phyloP scores from a whole-genome alignment of 495 filamentous ascomycete species.

The Cladorrhinum samala region DNA sequence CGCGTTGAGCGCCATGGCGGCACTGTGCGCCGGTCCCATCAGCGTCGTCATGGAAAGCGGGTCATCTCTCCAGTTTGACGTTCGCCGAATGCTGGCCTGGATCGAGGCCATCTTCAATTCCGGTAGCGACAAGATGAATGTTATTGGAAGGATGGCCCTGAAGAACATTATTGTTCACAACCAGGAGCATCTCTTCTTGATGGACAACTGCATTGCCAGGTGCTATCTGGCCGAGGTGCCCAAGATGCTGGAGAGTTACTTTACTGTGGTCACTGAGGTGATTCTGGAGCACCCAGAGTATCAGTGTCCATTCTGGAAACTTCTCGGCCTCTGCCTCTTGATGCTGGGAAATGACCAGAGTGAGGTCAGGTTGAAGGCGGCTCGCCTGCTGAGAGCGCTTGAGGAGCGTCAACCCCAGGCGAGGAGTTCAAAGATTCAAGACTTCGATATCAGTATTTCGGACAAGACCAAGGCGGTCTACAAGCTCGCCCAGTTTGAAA shows the following conservation, averaged over 20 bases:
- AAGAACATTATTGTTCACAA: conserved; percentile 91
- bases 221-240: conserved; percentile 75
- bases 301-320: conserved; percentile 79
- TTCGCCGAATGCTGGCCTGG: conserved; percentile 88
- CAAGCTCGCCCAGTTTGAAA: conserved; percentile 94
- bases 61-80: conserved; percentile 79
- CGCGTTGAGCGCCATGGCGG: conserved; percentile 90
- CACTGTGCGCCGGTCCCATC: conserved; percentile 86
- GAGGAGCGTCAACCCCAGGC: conserved; percentile 69
- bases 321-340: conserved; percentile 80
- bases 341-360: conserved; percentile 86
- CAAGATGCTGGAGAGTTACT: conserved; percentile 90
- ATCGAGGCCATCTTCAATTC: conserved; percentile 90
- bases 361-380: conserved; percentile 81
- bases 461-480: conserved; percentile 98
- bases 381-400: conserved; percentile 71
- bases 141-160: conserved; percentile 84
- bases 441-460: conserved; percentile 96
- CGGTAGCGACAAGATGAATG: conserved; percentile 79
- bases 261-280: conserved; percentile 83
- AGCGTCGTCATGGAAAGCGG: conserved; percentile 80
- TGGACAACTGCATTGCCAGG: conserved; percentile 80
- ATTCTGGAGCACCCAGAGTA: conserved; percentile 75
- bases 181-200: conserved; percentile 69
- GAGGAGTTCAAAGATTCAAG: conserved; percentile 82